Evolutionary conservation across 441 rosid species (phyloP).

Genomic region (Adansonia rubrostipa): DNA sequence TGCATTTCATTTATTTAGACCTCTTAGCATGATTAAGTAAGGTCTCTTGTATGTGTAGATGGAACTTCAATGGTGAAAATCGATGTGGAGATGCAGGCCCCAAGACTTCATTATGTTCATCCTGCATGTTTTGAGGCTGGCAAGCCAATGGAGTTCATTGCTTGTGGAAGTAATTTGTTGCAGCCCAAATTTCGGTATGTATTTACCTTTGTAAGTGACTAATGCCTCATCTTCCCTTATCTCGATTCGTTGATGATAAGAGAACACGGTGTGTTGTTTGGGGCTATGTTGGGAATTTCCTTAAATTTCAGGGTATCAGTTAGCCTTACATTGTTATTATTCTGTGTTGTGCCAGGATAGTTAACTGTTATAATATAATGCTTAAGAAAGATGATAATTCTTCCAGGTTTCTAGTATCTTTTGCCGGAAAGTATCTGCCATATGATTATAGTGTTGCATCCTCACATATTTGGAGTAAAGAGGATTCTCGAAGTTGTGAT

Average conservation of each 20-base stretch:
- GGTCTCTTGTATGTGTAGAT: conserved; percentile 47
- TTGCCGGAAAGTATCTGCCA: conserved; percentile 82
- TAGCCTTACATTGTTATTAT: background rate
- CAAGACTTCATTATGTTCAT: conserved; percentile 83
- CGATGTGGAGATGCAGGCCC: conserved; percentile 55
- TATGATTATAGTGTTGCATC: conserved; percentile 58
- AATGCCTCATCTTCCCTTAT: too few species aligned
- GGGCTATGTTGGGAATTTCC: background rate
- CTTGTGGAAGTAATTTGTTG: conserved; percentile 81
- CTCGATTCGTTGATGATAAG: background rate
- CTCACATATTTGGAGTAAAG: conserved; percentile 43
- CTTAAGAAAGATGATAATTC: conserved; percentile 37
- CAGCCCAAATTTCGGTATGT: conserved; percentile 83
- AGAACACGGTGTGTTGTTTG: background rate
- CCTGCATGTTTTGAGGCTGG: conserved; percentile 95
- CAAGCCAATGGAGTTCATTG: conserved; percentile 82
- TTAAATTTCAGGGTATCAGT: background rate
- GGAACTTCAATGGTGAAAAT: conserved; percentile 67
- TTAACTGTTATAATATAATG: conserved; percentile 16
- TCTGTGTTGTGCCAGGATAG: background rate
- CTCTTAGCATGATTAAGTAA: conserved; percentile 12
- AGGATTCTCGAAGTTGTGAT: conserved; percentile 41
- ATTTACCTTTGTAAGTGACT: background rate
- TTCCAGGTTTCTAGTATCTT: conserved; percentile 89
- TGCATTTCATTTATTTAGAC: conserved; percentile 23